Base-by-base conservation (phyloP, 75 land plant genomes). In the Picea sitchensis region DNA sequence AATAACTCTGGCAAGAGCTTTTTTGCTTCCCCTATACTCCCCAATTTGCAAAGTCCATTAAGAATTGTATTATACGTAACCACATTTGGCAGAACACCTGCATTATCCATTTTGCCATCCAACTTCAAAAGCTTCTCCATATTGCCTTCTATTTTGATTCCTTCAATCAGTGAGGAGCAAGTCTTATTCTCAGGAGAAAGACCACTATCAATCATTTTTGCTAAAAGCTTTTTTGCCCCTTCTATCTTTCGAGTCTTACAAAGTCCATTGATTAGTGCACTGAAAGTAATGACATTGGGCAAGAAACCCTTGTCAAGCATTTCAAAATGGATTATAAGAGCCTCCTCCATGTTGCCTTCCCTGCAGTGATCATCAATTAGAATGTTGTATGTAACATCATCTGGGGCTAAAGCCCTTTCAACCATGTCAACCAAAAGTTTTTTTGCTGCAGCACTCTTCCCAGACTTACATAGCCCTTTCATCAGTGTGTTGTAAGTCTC, bases 281-380 rank as follows among this genome's bases (percentile, higher is more conserved):
- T 80, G 68, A 65, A 85, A 34, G 92, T 87, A 15, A 67, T n/a
- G 26, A 82, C 26, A 75, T 86, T 90, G 17, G 91, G 88, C 54
- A 84, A 7, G 13, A 93, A 74, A 2, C 91, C 93, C n/a, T 84
- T 83, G 32, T 73, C 76, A n/a, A 65, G 82, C 88, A 93, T 85
- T 77, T 91, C 85, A 81, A 83, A 80, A 41, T 89, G 87, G 58
- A 79, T 34, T 74, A 20, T 32, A 77, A 87, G 83, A 61, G 93
- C 93, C 81, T 84, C 84, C 17, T 82, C 81, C 34, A 86, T 18
- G 63, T 75, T 85, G 58, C 91, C 88, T 81, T 81, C 82, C 62
- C 80, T 81, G 74, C 91, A 85, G 84, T 87, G 87, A 57, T 93
- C 95, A 80, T 80, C 6, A 57, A 93, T 83, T 54, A 93, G 80